Evolutionary conservation across 2,329 filamentous ascomycete genomes (phyloP).

Genomic region (Trichoderma koningii): DNA sequence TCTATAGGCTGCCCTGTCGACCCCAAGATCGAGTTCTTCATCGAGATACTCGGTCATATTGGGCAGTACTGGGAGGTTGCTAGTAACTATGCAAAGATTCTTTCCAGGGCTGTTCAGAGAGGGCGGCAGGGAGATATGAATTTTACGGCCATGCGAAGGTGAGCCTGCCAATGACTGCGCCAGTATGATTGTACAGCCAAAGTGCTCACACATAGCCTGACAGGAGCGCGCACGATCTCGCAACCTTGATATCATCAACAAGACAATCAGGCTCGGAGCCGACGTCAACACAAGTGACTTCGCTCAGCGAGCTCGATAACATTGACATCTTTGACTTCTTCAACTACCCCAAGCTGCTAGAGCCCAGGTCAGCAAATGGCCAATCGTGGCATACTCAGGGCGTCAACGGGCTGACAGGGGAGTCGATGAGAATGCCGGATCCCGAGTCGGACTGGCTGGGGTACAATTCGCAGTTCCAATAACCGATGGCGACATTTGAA

Average conservation of each 20-base stretch:
- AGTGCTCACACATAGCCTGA: background rate
- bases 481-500: background rate
- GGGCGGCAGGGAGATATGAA: constrained; percentile 41
- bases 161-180: background rate
- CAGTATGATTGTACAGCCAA: no score
- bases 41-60: constrained; percentile 46
- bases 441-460: constrained; percentile 40
- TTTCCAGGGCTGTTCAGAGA: constrained; percentile 44
- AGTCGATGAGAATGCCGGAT: constrained; percentile 36
- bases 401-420: constrained; percentile 31
- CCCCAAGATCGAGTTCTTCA: constrained; percentile 47
- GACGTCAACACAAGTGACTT: constrained; percentile 43
- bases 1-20: constrained; percentile 43
- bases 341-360: constrained; percentile 44
- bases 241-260: constrained; percentile 41
- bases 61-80: constrained; percentile 50
- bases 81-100: constrained; percentile 46
- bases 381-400: constrained; percentile 35
- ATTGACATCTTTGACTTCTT: constrained; percentile 52
- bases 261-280: constrained; percentile 44
- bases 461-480: constrained; percentile 28
- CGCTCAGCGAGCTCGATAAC: constrained; percentile 46
- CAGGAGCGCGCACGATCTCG: constrained; percentile 46
- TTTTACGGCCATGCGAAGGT: constrained; percentile 47
- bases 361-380: constrained; percentile 30